Conservation (phyloP, 768 basidiomycete genomes). For the Phaffia australis region DNA sequence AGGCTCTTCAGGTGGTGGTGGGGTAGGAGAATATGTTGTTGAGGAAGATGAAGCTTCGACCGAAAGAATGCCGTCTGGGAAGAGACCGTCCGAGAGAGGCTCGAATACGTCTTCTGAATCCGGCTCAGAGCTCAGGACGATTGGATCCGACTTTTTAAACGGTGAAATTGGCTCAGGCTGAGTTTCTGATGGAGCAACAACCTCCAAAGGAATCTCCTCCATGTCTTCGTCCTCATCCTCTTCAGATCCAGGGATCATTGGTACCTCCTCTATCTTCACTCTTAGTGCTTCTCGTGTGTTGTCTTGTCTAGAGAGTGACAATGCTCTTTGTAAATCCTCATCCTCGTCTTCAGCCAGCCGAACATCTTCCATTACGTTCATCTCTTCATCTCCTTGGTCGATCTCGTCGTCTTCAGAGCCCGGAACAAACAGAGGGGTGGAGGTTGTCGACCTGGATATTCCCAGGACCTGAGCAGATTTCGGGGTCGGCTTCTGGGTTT, state of each 20-base stretch:
- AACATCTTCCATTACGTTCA: conserved; percentile 8
- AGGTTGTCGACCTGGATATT: too few species aligned
- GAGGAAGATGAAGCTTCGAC: too few species aligned
- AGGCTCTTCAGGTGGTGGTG: too few species aligned
- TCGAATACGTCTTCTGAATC: background rate
- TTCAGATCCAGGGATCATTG: background rate
- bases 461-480: too few species aligned
- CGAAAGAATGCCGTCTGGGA: too few species aligned
- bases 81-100: too few species aligned
- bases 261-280: too few species aligned
- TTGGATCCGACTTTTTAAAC: too few species aligned
- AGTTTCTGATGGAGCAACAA: background rate
- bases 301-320: conserved; percentile 1
- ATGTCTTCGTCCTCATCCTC: conserved; percentile 3
- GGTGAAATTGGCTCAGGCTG: background rate
- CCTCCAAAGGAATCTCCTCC: background rate
- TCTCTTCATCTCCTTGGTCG: conserved; percentile 31
- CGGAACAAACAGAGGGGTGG: too few species aligned
- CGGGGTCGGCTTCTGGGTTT: too few species aligned
- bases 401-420: conserved; percentile 7
- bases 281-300: too few species aligned
- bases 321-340: conserved; percentile 10
- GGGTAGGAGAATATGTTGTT: too few species aligned
- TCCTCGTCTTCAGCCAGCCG: conserved; percentile 12
- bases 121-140: background rate